Evolutionary conservation across 2,329 filamentous ascomycete species (phyloP).

Genomic region (Pseudogymnoascus sp.): DNA sequence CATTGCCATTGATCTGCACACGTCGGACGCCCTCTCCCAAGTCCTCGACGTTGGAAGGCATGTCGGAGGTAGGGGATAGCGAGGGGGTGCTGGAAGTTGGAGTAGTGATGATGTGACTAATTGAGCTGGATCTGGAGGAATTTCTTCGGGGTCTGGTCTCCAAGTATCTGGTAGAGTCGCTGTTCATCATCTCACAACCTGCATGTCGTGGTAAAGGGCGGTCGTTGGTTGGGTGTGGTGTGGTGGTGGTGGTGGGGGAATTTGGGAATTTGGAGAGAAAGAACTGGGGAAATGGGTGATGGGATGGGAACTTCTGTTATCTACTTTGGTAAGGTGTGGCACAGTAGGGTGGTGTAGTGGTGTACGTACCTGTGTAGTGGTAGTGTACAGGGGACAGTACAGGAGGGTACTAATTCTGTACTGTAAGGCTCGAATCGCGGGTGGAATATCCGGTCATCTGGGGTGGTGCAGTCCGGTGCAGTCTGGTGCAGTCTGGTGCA

Average conservation of each 20-base stretch:
- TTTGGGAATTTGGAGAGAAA: neutral
- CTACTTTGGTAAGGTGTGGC: neutral
- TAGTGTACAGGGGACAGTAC: too few relatives aligned
- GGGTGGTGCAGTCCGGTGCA: too few relatives aligned
- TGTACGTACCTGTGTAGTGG: too few relatives aligned
- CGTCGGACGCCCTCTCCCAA: neutral
- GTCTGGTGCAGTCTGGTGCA: too few relatives aligned
- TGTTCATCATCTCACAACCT: slow-evolving; percentile 1
- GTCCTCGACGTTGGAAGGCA: slow-evolving; percentile 1
- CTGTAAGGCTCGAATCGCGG: neutral
- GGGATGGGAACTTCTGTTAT: neutral
- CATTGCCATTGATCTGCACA: slow-evolving; percentile 19
- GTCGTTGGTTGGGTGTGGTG: neutral
- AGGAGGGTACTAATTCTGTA: too few relatives aligned
- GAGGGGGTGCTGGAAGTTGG: slow-evolving; percentile 1
- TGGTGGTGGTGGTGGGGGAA: neutral
- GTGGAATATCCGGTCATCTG: neutral
- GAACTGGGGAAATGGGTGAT: neutral
- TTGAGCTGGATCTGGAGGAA: slow-evolving; percentile 1
- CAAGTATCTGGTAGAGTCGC: neutral
- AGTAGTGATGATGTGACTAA: slow-evolving; percentile 1
- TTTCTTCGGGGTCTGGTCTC: neutral
- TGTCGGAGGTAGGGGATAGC: slow-evolving; percentile 4
- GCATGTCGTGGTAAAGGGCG: neutral
- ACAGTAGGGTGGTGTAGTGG: too few relatives aligned